A percentile compares a stretch with the other conserved stretches of the same genome.
Conservation (phyloP, 768 basidiomycete species). For the Suillus subalutaceus region DNA sequence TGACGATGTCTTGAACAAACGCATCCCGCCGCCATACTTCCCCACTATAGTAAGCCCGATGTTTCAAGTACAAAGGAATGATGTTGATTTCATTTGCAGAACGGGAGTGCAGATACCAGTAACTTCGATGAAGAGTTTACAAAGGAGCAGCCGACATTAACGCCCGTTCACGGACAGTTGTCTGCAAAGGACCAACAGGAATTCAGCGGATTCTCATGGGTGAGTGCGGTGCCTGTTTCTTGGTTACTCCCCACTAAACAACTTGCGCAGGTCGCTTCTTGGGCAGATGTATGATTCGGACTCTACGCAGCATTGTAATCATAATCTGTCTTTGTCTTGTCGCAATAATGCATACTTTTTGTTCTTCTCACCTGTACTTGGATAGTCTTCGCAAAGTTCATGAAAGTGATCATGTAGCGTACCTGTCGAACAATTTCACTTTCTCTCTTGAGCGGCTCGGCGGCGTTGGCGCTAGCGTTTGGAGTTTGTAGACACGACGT, state of each 20-base stretch:
- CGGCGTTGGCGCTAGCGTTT: slow-evolving; percentile 22
- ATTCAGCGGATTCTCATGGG: slow-evolving; percentile 98
- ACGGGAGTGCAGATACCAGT: slow-evolving; percentile 83
- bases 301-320: slow-evolving; percentile 29
- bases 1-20: slow-evolving; percentile 96
- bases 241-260: background rate
- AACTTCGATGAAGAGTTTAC: slow-evolving; percentile 99
- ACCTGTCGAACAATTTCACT: slow-evolving; percentile 12
- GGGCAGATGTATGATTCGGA: slow-evolving; percentile 58
- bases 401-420: slow-evolving; percentile 23
- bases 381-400: slow-evolving; percentile 36
- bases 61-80: slow-evolving; percentile 14
- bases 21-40: slow-evolving; percentile 97
- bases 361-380: slow-evolving; percentile 40
- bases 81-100: slow-evolving; percentile 44
- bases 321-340: slow-evolving; percentile 33
- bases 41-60: slow-evolving; percentile 79
- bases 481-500: slow-evolving; percentile 47
- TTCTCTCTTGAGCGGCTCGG: slow-evolving; percentile 7
- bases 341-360: slow-evolving; percentile 36
- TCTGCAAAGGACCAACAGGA: slow-evolving; percentile 90
- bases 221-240: slow-evolving; percentile 28
- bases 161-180: slow-evolving; percentile 94
- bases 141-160: slow-evolving; percentile 93
- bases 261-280: slow-evolving; percentile 41